These are phyloP conservation scores for Leucaena leucocephala DNA, from an alignment of 306 rosid genomes.

Conservation along the genomic window DNA sequence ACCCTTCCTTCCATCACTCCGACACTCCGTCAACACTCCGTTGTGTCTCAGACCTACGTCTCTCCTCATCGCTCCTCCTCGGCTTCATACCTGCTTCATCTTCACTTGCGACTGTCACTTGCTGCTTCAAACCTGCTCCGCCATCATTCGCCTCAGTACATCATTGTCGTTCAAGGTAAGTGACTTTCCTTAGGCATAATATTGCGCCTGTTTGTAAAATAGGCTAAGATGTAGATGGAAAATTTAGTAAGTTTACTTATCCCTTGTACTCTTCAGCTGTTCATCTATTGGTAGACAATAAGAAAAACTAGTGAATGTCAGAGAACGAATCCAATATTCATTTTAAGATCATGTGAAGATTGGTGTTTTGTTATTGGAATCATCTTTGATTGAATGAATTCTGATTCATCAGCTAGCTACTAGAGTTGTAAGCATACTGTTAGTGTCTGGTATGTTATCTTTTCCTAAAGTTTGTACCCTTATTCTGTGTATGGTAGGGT, in stretches of 20 bases:
- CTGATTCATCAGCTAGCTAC: constrained; percentile 45
- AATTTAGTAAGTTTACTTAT: constrained; percentile 40
- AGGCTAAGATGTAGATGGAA: constrained; percentile 41
- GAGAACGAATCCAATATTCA: constrained; percentile 37
- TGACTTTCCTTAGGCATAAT: too few relatives aligned
- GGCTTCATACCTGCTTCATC: too few relatives aligned
- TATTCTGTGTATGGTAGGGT: constrained; percentile 29
- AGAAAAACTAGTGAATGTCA: constrained; percentile 50
- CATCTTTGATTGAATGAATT: constrained; percentile 30
- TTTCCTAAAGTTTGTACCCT: constrained; percentile 6
- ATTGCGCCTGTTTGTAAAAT: constrained; percentile 28
- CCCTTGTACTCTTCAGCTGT: constrained; percentile 46
- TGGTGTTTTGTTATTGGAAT: constrained; percentile 4
- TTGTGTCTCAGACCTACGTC: too few relatives aligned
- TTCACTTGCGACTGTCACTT: too few relatives aligned
- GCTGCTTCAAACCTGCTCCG: too few relatives aligned
- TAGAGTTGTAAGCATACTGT: constrained; percentile 49
- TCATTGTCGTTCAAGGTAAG: too few relatives aligned
- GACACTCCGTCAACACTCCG: too few relatives aligned
- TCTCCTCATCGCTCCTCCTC: too few relatives aligned
- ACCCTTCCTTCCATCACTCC: too few relatives aligned
- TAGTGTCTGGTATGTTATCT: constrained; percentile 72
- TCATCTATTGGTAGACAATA: constrained; percentile 45
- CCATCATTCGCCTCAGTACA: too few relatives aligned
- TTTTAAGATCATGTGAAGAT: constrained; percentile 33